phyloP scores from a whole-genome alignment of 2,329 filamentous ascomycete species.

The Aspergillus proliferans region DNA sequence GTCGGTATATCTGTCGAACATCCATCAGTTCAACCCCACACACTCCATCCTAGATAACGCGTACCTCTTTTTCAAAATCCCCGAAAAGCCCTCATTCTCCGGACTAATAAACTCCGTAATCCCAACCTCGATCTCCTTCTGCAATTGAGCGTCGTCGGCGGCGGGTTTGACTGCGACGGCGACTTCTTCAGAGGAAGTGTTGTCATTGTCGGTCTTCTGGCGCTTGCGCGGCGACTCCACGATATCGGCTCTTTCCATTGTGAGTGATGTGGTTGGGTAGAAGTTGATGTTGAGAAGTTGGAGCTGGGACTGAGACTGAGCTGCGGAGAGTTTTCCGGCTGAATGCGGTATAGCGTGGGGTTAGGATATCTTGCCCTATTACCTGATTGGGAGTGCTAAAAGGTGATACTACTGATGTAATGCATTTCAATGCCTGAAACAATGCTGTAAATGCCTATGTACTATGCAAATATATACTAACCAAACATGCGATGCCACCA shows the following conservation, averaged over 20 bases:
- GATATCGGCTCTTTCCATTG: slow-evolving; percentile 27
- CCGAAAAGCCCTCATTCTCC: slow-evolving; percentile 54
- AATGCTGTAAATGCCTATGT: too few species aligned
- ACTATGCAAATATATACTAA: slow-evolving; percentile 3
- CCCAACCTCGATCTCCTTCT: slow-evolving; percentile 47
- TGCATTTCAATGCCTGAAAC: too few species aligned
- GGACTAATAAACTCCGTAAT: slow-evolving; percentile 59
- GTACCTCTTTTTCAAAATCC: slow-evolving; percentile 61
- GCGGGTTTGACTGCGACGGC: slow-evolving; percentile 11
- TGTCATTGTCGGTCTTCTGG: slow-evolving; percentile 24
- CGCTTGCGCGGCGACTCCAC: slow-evolving; percentile 33
- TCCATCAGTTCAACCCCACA: background rate
- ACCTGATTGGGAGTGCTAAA: background rate
- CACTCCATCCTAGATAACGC: background rate
- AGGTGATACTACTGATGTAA: too few species aligned
- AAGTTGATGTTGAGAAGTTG: slow-evolving; percentile 4
- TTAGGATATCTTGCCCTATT: background rate
- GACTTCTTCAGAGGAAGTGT: slow-evolving; percentile 9
- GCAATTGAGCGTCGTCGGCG: slow-evolving; percentile 24
- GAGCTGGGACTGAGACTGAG: background rate
- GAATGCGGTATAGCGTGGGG: background rate
- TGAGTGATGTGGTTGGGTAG: slow-evolving; percentile 5
- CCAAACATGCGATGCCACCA: slow-evolving; percentile 26
- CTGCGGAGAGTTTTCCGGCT: background rate
- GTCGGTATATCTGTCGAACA: slow-evolving; percentile 65